A percentile compares a stretch with the other conserved stretches of the same genome.
phyloP scores from a whole-genome alignment of 495 filamentous ascomycete species.

The Podospora pseudoanserina region DNA sequence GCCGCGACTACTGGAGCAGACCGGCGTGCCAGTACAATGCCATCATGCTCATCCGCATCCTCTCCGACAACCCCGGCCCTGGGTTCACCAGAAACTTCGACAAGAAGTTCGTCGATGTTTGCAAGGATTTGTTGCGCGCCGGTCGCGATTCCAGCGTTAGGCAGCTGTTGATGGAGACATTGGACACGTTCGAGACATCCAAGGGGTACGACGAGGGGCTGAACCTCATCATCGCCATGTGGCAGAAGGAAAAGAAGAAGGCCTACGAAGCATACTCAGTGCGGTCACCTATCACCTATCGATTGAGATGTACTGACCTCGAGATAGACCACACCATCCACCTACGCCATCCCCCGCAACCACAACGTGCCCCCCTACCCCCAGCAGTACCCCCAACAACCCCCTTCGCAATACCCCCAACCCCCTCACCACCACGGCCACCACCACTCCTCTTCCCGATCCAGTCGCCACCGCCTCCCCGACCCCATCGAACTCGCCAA shows the following conservation, averaged over 20 bases:
- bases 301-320: neutral
- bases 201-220: slow-evolving; percentile 74
- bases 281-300: slow-evolving; percentile 18
- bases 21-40: slow-evolving; percentile 87
- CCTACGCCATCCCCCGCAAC: neutral
- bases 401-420: neutral
- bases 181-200: slow-evolving; percentile 65
- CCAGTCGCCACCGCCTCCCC: slow-evolving; percentile 53
- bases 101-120: slow-evolving; percentile 66
- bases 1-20: slow-evolving; percentile 55
- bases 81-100: slow-evolving; percentile 87
- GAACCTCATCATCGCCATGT: slow-evolving; percentile 67
- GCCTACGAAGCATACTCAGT: slow-evolving; percentile 45
- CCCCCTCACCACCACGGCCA: slow-evolving; percentile 33
- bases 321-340: neutral
- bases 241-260: slow-evolving; percentile 79
- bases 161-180: slow-evolving; percentile 80
- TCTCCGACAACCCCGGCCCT: slow-evolving; percentile 84
- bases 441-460: slow-evolving; percentile 40
- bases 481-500: slow-evolving; percentile 73
- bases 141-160: slow-evolving; percentile 72
- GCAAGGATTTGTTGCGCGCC: slow-evolving; percentile 71
- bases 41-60: slow-evolving; percentile 91
- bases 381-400: slow-evolving; percentile 11
- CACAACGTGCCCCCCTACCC: neutral